Base-by-base conservation (phyloP, 331 rosid species). In the Erythrophleum ivorense region DNA sequence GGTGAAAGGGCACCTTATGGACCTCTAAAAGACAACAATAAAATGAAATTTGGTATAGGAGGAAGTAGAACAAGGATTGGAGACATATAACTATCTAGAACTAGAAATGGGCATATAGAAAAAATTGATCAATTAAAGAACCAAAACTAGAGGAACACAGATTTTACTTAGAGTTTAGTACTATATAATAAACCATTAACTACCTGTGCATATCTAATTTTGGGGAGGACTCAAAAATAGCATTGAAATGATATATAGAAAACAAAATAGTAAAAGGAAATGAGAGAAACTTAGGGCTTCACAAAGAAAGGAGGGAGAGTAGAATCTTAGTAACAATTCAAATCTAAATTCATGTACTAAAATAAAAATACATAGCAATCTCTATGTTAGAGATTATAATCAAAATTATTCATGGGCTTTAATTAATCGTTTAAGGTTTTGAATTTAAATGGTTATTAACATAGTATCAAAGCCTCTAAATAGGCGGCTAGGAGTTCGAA, bases 1-100 rank as follows among this genome's bases (percentile, higher is more conserved):
- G 99, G 97, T 84, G 99, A 95, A 86, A 95, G 91, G 45, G 99
- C 91, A 54, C 94, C 94, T 98, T 98, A 95, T 72, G 98, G 99
- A 78, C 99, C 99, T 87, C 99, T 95, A 84, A 86, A 83, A 13
- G 84, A 83, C 71, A 75, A 64, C 31, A 82, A 14, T 29, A 78
- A 63, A 40, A 80, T 38, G 29, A 78, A 19, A 54, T 13, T 62
- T 9, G 49, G 34, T 38, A 76, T 76, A 49, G 50, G 49, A 38
- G 83, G 64, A 75, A 43, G 75, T 19, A 82, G 7, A 50, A 55
- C 9, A 29, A 34, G 50, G 45, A 62, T 9, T 14, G 62, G 68
- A 78, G 46, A 67, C 36, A 34, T 40, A 72, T 3, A 3, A 40
- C 58, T 45, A 6, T 54, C 36, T 62, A 52, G 21, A 12, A 24